phyloP scores from a whole-genome alignment of 306 rosid genomes.

The Trichosanthes truncata region DNA sequence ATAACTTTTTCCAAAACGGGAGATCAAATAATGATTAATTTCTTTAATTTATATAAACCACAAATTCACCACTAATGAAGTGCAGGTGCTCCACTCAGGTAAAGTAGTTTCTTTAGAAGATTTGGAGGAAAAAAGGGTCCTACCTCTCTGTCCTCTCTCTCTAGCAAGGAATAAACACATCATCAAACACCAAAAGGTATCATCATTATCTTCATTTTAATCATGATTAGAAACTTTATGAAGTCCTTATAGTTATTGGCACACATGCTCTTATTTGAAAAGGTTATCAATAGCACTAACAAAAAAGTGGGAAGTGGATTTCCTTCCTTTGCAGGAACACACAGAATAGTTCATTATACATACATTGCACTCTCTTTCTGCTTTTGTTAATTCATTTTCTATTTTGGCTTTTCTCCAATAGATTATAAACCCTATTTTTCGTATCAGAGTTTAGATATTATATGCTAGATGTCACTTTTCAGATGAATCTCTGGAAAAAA shows the following conservation, averaged over 20 bases:
- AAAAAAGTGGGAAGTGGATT: constrained; percentile 3
- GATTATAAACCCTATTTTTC: not conserved
- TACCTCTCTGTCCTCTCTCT: constrained; percentile 1
- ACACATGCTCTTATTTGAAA: constrained; percentile 8
- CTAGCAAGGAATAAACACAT: constrained; percentile 1
- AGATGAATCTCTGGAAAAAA: not conserved
- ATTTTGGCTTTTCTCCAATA: not conserved
- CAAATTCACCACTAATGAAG: constrained; percentile 9
- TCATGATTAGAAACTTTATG: constrained; percentile 6
- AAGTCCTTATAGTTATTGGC: not conserved
- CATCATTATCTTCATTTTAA: not conserved
- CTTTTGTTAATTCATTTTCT: not conserved
- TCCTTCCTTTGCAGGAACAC: constrained; percentile 4
- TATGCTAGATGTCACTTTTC: not conserved
- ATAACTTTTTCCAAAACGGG: constrained; percentile 2
- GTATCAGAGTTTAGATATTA: not conserved
- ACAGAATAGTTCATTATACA: not conserved
- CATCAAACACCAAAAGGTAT: constrained; percentile 11
- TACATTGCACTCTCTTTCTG: not conserved
- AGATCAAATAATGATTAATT: constrained; percentile 7
- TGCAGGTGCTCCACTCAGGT: constrained; percentile 14
- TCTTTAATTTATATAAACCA: constrained; percentile 5
- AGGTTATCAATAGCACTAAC: constrained; percentile 3
- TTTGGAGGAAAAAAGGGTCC: not conserved
- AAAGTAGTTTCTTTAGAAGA: constrained; percentile 8